A percentile compares a stretch with the other conserved stretches of the same genome.
phyloP scores from a whole-genome alignment of 768 basidiomycete species.

The Naganishia randhawae region DNA sequence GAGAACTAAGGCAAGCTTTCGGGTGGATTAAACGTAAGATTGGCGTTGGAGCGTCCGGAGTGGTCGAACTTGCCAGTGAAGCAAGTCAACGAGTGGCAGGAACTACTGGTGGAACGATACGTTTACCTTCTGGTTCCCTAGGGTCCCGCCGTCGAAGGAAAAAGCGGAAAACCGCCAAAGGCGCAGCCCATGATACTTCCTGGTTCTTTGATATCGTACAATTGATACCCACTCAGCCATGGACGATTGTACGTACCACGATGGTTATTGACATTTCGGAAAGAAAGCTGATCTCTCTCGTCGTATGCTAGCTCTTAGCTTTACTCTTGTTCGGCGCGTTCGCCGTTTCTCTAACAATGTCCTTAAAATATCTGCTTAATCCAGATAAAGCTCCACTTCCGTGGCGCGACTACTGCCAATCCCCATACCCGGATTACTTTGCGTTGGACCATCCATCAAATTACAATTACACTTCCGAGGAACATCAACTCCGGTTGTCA shows the following conservation, averaged over 20 bases:
- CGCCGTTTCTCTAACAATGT: conserved; percentile 75
- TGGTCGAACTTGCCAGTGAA: conserved; percentile 7
- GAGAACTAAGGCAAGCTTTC: background rate
- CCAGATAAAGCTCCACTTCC: conserved; percentile 92
- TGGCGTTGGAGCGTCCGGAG: background rate
- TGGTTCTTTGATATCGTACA: background rate
- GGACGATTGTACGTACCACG: conserved; percentile 1
- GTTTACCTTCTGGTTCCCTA: conserved; percentile 4
- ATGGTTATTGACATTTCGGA: background rate
- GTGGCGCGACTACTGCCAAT: conserved; percentile 88
- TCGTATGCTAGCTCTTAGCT: conserved; percentile 55
- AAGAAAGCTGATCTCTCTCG: background rate
- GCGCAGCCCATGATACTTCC: background rate
- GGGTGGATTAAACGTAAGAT: conserved; percentile 9
- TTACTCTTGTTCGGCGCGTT: conserved; percentile 74
- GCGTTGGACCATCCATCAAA: conserved; percentile 31
- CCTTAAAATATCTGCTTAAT: conserved; percentile 86
- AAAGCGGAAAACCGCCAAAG: background rate
- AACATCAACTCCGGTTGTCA: conserved; percentile 32
- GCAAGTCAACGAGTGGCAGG: conserved; percentile 6
- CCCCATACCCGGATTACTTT: conserved; percentile 52
- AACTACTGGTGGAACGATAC: conserved; percentile 6
- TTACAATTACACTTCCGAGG: conserved; percentile 51
- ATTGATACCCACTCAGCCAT: conserved; percentile 11
- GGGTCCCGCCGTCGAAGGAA: background rate